phyloP scores from a whole-genome alignment of 2,329 filamentous ascomycete genomes.

The Metarhizium sp. region DNA sequence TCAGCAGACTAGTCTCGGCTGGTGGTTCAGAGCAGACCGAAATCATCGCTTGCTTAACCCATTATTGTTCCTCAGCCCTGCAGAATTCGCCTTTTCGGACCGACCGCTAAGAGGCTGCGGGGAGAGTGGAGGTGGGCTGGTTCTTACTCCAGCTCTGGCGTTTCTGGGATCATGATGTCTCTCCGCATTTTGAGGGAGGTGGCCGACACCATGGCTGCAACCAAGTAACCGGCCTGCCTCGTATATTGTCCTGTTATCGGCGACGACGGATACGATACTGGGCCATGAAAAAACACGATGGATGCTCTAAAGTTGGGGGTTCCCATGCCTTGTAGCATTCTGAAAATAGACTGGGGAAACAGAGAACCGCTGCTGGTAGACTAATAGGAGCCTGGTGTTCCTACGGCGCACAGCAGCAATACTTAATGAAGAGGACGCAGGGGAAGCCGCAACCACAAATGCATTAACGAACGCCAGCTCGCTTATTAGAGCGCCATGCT shows the following conservation, averaged over 20 bases:
- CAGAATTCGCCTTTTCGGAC: constrained; percentile 8
- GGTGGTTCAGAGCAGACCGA: background rate
- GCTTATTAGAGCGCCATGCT: background rate
- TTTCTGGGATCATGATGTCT: background rate
- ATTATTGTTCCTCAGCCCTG: constrained; percentile 2
- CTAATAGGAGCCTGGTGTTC: too few species aligned
- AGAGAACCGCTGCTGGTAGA: too few species aligned
- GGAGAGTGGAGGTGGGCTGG: background rate
- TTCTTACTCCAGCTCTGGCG: background rate
- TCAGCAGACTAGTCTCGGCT: background rate
- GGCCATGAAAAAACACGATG: too few species aligned
- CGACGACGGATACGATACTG: too few species aligned
- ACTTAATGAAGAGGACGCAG: too few species aligned
- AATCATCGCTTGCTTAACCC: background rate
- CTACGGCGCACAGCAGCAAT: too few species aligned
- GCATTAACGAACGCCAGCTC: background rate
- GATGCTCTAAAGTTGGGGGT: too few species aligned
- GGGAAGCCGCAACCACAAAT: too few species aligned
- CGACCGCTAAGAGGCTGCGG: constrained; percentile 2
- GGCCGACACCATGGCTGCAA: background rate
- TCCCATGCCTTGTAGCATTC: too few species aligned
- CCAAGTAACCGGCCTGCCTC: too few species aligned
- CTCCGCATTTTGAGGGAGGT: background rate
- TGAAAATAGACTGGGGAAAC: too few species aligned
- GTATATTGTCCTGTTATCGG: background rate